Evolutionary conservation across 305 asterid genomes (phyloP), one percentile per base, ranked within the genome.

Genomic region (Rubia balearica): DNA sequence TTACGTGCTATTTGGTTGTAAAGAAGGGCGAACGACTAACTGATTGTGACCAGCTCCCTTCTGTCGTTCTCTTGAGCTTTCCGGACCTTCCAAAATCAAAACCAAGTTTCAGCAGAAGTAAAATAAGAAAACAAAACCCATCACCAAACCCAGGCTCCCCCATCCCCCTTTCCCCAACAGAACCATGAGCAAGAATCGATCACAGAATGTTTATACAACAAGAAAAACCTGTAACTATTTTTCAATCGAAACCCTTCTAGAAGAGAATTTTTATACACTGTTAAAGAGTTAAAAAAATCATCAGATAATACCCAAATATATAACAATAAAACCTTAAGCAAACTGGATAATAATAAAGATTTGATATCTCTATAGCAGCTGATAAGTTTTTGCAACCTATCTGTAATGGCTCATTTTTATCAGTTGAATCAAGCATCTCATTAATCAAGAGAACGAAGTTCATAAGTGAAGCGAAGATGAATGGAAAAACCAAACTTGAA

Each of bases 351-450:
- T 1, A 27, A 27, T 27, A 27, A 27, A 27, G 30, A 27, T 27
- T 27, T 27, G 30, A 27, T 1, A 27, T 27, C 30, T 27, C 30
- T 27, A 27, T 27, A 27, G 30, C 30, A 27, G 3, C 30, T 27
- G 30, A 1, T 27, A 11, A 57, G 53, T 51, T 49, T 55, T 36
- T 64, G 62, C 33, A 48, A 71, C 81, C 59, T 19, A 86, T 96
- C 96, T 92, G 96, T 67, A 92, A 68, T 4, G 96, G 96, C 68
- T 89, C 96, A 33, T 88, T 87, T 81, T 88, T 96, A 73, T 85
- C 89, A 0, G 94, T 92, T 10, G 91, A 85, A 57, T 96, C 98
- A 68, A 92, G 96, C 87, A 92, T 92, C 81, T 92, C 95, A 10
- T 84, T 83, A 42, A 90, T 89, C 83, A 92, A 75, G 38, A 88